Evolutionary conservation across 2,329 filamentous ascomycete genomes (phyloP), one percentile per base, ranked within the genome.

Genomic region (Pseudopithomyces chartarum): DNA sequence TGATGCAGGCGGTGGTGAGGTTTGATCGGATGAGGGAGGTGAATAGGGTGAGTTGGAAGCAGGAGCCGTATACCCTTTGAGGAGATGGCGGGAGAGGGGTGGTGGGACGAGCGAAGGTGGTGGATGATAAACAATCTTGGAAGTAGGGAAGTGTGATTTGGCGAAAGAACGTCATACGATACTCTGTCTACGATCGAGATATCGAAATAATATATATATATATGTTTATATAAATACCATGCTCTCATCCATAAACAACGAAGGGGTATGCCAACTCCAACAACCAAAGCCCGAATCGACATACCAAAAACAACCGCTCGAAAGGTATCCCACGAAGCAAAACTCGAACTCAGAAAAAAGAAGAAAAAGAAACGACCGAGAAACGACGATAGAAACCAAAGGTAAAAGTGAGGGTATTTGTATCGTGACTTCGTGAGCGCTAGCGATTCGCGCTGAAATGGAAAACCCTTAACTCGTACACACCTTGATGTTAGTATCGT

Each of bases 1-100:
- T 85, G 62, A 63, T 83, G 53, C 80, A 82, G 45, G 78, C 81
- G 43, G 80, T 84, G 52, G 52, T 83, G 51, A 73, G 78, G 39
- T 83, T 79, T 69, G 81, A 84, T 70, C 64, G 73, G 38, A 66
- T 80, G 69, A 74, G 79, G 57, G 75, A 74, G 40, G 64, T 75
- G 60, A 63, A 68, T 40, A 62, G 68, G 52, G 63, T 71, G 10
- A 68, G 61, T 17, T 71, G 69, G 69, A 71, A 71, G 45, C 65
- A 69, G 47, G 67, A 68, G 42, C 69, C 69, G 6, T 71, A 70
- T 43, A 71, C 66, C 13, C n/a, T 68, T 11, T 68, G 45, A 48
- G 45, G 29, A 15, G 6, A 12, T 13, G 7, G 11, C 12, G 17
- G 7, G 11, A 13, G 17, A 33, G 8, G 6, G 17, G 29, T 2